These are phyloP conservation scores for Cordyceps tenuipes DNA, from an alignment of 2,329 filamentous ascomycete genomes.

Conservation along the genomic window DNA sequence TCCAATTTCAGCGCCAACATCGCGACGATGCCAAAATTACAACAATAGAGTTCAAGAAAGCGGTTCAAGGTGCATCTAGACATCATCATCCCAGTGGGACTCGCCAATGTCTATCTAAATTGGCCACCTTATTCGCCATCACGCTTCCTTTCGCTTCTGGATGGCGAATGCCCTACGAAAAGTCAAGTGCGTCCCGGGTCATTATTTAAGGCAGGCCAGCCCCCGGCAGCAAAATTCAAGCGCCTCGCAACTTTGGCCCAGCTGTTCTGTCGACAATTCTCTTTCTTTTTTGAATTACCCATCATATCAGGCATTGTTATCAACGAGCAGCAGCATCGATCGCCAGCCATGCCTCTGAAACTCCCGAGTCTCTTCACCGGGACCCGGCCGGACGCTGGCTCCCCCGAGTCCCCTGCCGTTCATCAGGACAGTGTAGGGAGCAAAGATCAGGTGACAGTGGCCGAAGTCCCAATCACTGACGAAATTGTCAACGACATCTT, in stretches of 20 bases:
- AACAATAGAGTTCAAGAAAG: background rate
- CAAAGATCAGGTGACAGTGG: background rate
- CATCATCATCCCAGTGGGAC: background rate
- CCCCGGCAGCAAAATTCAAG: background rate
- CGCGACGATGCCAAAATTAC: background rate
- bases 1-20: background rate
- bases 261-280: background rate
- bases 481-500: conserved; percentile 13
- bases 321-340: background rate
- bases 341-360: background rate
- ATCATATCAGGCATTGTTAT: background rate
- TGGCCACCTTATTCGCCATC: background rate
- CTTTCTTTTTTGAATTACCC: background rate
- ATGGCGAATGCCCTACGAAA: background rate
- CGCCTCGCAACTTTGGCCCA: too few species aligned
- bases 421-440: background rate
- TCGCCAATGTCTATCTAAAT: background rate
- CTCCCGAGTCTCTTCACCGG: background rate
- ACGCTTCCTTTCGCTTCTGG: background rate
- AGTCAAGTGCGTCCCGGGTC: background rate
- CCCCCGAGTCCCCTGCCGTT: background rate
- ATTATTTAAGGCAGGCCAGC: background rate
- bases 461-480: background rate
- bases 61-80: background rate
- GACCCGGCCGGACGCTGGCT: background rate